Percentiles rank a stretch among this genome's conserved stretches.
Evolutionary conservation across 164 flowering plant species (phyloP).

Genomic region (Magnolia officinalis): DNA sequence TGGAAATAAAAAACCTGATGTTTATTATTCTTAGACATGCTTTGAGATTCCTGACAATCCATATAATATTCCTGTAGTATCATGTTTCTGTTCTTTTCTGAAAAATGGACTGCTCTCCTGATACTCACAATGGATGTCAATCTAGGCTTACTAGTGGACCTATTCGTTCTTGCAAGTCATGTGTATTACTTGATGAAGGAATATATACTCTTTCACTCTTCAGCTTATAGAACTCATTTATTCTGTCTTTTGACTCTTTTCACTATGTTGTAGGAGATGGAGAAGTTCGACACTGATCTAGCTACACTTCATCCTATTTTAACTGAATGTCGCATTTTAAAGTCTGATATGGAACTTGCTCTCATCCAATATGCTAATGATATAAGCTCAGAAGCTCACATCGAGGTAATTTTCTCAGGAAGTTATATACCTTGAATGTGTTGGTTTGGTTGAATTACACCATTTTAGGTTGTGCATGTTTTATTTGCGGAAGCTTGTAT

Average conservation of each 20-base stretch:
- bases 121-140: not conserved
- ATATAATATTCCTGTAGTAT: not conserved
- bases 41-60: not conserved
- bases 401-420: constrained; percentile 52
- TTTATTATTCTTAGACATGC: not conserved
- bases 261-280: constrained; percentile 55
- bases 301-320: constrained; percentile 75
- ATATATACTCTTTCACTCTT: not conserved
- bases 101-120: not conserved
- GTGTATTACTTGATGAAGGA: not conserved
- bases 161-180: not conserved
- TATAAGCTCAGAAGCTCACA: constrained; percentile 95
- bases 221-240: not conserved
- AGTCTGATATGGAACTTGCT: constrained; percentile 73
- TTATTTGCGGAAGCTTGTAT: not conserved
- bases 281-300: constrained; percentile 64
- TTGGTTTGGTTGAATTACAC: constrained; percentile 1
- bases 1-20: too few relatives aligned
- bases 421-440: not conserved
- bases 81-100: not conserved
- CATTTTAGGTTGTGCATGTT: not conserved
- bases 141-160: not conserved
- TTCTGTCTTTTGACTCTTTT: not conserved
- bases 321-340: constrained; percentile 80
- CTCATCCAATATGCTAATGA: constrained; percentile 87